Base-by-base conservation (phyloP, 768 basidiomycete genomes). In the Basidioascus undulatus region DNA sequence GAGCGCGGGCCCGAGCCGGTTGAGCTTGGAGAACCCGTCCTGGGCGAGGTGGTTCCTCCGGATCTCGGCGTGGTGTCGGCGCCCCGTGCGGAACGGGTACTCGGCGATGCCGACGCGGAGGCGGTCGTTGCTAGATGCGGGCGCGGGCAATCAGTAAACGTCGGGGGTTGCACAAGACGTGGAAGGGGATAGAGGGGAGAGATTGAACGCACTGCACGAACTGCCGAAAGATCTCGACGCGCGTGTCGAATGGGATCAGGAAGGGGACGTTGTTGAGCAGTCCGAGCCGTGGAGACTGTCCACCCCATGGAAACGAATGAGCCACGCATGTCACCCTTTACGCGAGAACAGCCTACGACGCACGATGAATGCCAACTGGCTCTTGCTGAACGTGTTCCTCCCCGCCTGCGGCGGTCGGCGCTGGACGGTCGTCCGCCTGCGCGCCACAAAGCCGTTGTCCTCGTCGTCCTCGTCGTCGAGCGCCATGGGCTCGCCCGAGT, bases 191-290 rank as follows among this genome's bases (percentile, higher is more conserved):
- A 26, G 37, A 7, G 3, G 11, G 24, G 24, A n/a, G 11, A 7
- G 6, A 47, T 56, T 47, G 25, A 57, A 53, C 50, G 32, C n/a
- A n/a, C n/a, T n/a, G 27, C 37, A 94, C 69, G 55, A 92, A 92
- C 40, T 70, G 64, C 19, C 82, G 68, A 61, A 94, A 89, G 35
- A 94, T 82, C 28, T 71, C 68, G 10, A 94, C 80, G n/a, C 89
- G 73, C 1, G 72, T 70, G 39, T 77, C 74, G 59, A 96, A 96
- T 0, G 89, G 87, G 42, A 96, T 77, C 5, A 83, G 72, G 59
- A 92, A 92, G 0, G 87, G 89, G 42, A 96, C 41, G 58, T 94
- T 87, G 62, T 94, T 81, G 40, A 96, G 69, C 21, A 94, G 67
- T 3, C 81, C 82, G 3, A 96, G 66, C 6, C 84, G 72, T 0